These are phyloP conservation scores for Neonectria sp. DNA, from an alignment of 2,329 filamentous ascomycete genomes.

Conservation along the genomic window DNA sequence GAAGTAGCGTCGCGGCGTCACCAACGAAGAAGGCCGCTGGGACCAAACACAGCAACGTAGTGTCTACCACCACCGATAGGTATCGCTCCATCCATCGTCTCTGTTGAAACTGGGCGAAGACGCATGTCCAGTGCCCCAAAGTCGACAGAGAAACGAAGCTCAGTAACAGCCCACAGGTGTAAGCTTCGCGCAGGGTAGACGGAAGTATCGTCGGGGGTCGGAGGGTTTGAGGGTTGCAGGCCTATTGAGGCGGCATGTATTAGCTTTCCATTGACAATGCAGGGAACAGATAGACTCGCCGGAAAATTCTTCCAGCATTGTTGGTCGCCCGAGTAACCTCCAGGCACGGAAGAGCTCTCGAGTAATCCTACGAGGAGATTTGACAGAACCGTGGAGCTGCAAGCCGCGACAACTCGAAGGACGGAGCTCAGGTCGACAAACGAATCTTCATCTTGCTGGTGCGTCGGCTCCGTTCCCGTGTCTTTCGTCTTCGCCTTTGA, in stretches of 20 bases:
- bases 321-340: too few species aligned
- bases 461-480: too few species aligned
- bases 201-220: not conserved
- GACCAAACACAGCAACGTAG: not conserved
- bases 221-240: conserved; percentile 1
- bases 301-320: not conserved
- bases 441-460: not conserved
- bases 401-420: not conserved
- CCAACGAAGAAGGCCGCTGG: not conserved
- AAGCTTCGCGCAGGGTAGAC: not conserved
- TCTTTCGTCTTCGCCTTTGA: not conserved
- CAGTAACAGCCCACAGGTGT: not conserved
- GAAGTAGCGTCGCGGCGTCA: not conserved
- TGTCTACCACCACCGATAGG: not conserved
- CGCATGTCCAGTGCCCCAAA: not conserved
- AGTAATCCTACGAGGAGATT: not conserved
- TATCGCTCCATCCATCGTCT: not conserved
- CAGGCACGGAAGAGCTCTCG: not conserved
- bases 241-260: not conserved
- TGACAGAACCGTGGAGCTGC: not conserved
- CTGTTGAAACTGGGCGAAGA: not conserved
- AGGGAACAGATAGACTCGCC: not conserved
- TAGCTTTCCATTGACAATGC: not conserved
- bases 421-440: too few species aligned
- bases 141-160: not conserved